phyloP scores from a whole-genome alignment of 306 rosid species.

The Trifolium pratense region DNA sequence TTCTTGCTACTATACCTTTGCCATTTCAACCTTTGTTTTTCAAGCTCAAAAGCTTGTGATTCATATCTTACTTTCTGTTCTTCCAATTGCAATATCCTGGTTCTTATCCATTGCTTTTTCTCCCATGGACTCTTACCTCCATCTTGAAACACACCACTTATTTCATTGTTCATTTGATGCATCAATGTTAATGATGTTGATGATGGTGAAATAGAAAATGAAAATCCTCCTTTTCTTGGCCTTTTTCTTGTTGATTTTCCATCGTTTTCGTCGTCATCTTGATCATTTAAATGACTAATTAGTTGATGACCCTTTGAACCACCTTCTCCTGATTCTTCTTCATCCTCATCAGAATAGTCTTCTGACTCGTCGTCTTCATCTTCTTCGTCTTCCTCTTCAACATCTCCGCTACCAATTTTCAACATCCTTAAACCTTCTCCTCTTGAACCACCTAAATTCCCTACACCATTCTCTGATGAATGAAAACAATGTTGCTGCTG shows the following conservation, averaged over 20 bases:
- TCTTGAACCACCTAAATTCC: conserved; percentile 42
- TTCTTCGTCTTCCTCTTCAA: conserved; percentile 49
- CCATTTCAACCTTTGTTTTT: conserved; percentile 88
- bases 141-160: conserved; percentile 64
- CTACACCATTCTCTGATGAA: conserved; percentile 50
- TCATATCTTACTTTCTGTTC: conserved; percentile 63
- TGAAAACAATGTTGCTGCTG: conserved; percentile 63
- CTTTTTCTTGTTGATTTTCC: conserved; percentile 51
- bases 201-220: conserved; percentile 4
- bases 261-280: conserved; percentile 43
- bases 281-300: conserved; percentile 5
- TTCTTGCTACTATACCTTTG: conserved; percentile 77
- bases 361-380: conserved; percentile 57
- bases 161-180: conserved; percentile 57
- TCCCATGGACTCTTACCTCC: conserved; percentile 68
- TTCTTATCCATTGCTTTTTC: conserved; percentile 78
- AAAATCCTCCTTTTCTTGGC: conserved; percentile 42
- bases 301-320: conserved; percentile 40
- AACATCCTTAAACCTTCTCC: conserved; percentile 44
- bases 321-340: conserved; percentile 57
- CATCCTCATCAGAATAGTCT: conserved; percentile 64
- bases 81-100: conserved; percentile 60
- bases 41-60: conserved; percentile 65
- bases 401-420: conserved; percentile 51
- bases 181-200: conserved; percentile 39